A percentile compares a stretch with the other conserved stretches of the same genome.
phyloP scores from a whole-genome alignment of 768 basidiomycete genomes.

The Calocera viscosa region DNA sequence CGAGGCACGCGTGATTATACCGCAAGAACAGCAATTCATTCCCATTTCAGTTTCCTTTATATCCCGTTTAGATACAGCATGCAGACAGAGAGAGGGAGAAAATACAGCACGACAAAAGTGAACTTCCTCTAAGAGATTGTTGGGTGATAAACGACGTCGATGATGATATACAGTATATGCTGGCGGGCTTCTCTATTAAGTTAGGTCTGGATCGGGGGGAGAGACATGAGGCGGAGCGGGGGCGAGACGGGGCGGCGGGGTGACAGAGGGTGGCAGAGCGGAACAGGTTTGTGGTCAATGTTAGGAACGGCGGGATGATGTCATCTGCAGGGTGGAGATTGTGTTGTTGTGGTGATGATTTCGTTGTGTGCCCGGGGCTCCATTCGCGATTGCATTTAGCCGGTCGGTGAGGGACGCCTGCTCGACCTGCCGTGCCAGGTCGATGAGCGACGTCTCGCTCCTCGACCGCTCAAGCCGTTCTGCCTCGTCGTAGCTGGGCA shows the following conservation, averaged over 20 bases:
- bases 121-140: neutral
- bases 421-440: neutral
- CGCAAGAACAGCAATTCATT: neutral
- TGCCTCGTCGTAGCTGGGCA: slow-evolving; percentile 82
- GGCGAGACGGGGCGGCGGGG: neutral
- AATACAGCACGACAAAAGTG: neutral
- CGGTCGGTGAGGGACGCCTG: slow-evolving; percentile 2
- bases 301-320: neutral
- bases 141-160: neutral
- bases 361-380: neutral
- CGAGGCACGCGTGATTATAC: neutral
- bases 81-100: neutral
- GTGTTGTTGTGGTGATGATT: neutral
- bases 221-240: slow-evolving; percentile 12
- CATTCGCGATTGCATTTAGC: neutral
- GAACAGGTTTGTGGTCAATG: neutral
- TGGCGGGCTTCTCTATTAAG: neutral
- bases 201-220: slow-evolving; percentile 9
- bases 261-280: neutral
- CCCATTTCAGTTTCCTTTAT: slow-evolving; percentile 4
- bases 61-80: slow-evolving; percentile 4
- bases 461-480: slow-evolving; percentile 17
- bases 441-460: neutral
- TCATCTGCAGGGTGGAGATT: neutral
- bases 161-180: slow-evolving; percentile 6